Conservation (phyloP, 176 grass and related monocot genomes). For the Miscanthus lutarioriparius region DNA sequence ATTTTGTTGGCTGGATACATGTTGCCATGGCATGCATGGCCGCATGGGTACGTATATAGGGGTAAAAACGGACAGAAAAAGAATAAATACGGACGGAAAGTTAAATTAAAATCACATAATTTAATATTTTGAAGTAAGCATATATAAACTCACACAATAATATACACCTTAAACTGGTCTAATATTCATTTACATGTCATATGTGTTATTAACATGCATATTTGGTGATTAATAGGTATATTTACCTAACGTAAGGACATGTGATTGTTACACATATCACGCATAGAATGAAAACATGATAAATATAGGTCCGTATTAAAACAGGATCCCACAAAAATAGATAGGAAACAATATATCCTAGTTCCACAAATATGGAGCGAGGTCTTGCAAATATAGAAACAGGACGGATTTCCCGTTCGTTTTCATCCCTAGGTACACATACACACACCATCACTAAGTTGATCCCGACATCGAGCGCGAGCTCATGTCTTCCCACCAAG, state of each 20-base stretch:
- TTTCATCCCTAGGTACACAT: too few species aligned
- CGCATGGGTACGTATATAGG: background rate
- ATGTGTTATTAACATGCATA: too few species aligned
- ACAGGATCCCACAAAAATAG: rapidly evolving
- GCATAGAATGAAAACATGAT: background rate
- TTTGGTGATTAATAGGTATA: too few species aligned
- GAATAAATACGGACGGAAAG: too few species aligned
- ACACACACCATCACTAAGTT: background rate
- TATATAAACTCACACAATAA: too few species aligned
- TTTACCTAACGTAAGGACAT: background rate
- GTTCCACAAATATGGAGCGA: background rate
- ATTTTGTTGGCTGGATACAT: too few species aligned
- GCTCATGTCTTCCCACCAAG: background rate
- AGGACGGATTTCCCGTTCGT: background rate
- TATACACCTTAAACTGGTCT: too few species aligned
- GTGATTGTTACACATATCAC: background rate
- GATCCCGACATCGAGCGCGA: background rate
- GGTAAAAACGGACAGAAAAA: too few species aligned
- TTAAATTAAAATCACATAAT: too few species aligned
- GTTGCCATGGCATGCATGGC: background rate
- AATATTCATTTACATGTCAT: too few species aligned
- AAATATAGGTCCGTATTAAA: background rate
- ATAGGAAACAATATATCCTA: background rate
- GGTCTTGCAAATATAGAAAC: too few species aligned
- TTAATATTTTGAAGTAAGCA: too few species aligned